Evolutionary conservation across 305 asterid genomes (phyloP), one percentile per base, ranked within the genome.

Genomic region (Solanum hybrid): DNA sequence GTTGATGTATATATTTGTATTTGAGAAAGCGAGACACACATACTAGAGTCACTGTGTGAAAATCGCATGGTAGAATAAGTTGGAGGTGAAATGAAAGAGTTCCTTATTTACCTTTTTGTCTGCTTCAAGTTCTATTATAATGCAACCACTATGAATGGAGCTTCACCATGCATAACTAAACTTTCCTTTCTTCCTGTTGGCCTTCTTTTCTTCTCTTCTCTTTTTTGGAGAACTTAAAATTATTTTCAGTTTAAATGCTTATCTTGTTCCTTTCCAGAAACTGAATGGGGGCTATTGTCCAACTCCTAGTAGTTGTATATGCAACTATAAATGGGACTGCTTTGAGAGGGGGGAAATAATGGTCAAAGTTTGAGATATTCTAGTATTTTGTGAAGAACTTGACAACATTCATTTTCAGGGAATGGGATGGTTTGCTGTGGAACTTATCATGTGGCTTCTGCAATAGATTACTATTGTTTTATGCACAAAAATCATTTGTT

Each of bases 1-100:
- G 89, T 87, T 80, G 51, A 27, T 93, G 95, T 93, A 87, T 93
- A 94, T 94, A 91, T 36, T n/a, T 73, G 79, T 92, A 88, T 88
- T 87, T 88, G 90, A 86, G 84, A 88, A 88, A 90, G 94, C 88
- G 88, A 87, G 91, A 90, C 89, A 87, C 37, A 82, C 38, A 82
- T 89, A 89, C 90, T 89, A 92, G 89, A 86, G 90, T 90, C 89
- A 46, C 89, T 88, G 90, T 92, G 93, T 91, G 89, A 89, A 84
- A 88, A 88, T 24, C 60, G 87, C 79, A 56, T 89, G 91, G 90
- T 80, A 80, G 84, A 92, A 92, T 89, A 92, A 92, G 92, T 93
- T 93, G 92, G 91, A 86, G 89, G 84, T 91, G 88, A 85, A 84
- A 72, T 86, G 72, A 51, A 88, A 73, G 64, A 64, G 88, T 85